phyloP scores from a whole-genome alignment of 106 monocot genomes.

The Alisma plantagoaquatica region DNA sequence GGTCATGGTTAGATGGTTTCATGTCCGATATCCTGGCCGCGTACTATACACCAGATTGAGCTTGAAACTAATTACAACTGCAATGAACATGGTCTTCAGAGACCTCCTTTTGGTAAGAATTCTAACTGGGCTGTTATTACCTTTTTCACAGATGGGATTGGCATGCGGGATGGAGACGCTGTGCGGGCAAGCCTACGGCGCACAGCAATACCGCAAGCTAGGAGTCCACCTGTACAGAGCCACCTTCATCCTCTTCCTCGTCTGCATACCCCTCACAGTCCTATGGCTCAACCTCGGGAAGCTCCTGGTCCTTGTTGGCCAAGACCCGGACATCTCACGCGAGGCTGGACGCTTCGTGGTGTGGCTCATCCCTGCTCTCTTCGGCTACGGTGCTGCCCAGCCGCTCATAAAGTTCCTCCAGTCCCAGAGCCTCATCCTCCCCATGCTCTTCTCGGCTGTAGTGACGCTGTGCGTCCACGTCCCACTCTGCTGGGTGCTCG shows the following conservation, averaged over 20 bases:
- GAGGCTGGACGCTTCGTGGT: constrained; percentile 20
- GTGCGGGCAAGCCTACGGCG: constrained; percentile 59
- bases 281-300: constrained; percentile 24
- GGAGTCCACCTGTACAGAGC: constrained; percentile 34
- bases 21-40: too few relatives aligned
- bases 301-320: constrained; percentile 17
- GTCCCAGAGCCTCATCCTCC: constrained; percentile 25
- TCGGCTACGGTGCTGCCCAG: constrained; percentile 16
- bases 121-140: too few relatives aligned
- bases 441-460: constrained; percentile 16
- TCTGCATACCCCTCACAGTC: constrained; percentile 37
- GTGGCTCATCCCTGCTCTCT: constrained; percentile 29
- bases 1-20: too few relatives aligned
- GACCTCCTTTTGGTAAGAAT: too few relatives aligned
- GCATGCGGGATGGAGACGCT: constrained; percentile 42
- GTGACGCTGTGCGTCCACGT: constrained; percentile 22
- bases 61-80: too few relatives aligned
- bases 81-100: too few relatives aligned
- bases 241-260: constrained; percentile 26
- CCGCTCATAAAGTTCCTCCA: constrained; percentile 34
- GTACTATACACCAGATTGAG: too few relatives aligned
- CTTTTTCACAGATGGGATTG: constrained; percentile 30
- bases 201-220: constrained; percentile 40
- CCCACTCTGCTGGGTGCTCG: constrained; percentile 64
- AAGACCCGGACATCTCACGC: constrained; percentile 18